phyloP scores from a whole-genome alignment of 2,329 filamentous ascomycete species.

The Pseudogymnoascus sp. region DNA sequence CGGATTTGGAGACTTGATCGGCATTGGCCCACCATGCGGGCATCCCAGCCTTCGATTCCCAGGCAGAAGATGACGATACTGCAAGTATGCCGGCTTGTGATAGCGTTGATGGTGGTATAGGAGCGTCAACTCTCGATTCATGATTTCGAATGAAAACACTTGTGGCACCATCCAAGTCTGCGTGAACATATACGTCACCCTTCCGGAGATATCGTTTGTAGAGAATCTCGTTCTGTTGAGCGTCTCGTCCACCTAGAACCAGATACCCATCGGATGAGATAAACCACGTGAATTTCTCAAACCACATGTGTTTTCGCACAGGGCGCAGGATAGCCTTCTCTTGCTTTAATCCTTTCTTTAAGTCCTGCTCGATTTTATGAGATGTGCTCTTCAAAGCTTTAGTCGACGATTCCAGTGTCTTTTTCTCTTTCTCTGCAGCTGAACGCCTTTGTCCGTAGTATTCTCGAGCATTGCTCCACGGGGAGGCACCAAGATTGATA shows the following conservation, averaged over 20 bases:
- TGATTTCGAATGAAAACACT: conserved; percentile 91
- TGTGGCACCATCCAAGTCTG: conserved; percentile 77
- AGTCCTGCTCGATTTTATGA: conserved; percentile 76
- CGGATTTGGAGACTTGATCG: conserved; percentile 84
- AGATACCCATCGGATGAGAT: conserved; percentile 93
- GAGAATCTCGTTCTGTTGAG: conserved; percentile 84
- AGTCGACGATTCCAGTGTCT: conserved; percentile 73
- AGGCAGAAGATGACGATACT: conserved; percentile 80
- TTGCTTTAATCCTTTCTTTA: conserved; percentile 83
- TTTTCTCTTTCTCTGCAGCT: conserved; percentile 80
- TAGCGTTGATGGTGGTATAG: conserved; percentile 85
- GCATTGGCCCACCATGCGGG: conserved; percentile 92
- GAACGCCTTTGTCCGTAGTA: conserved; percentile 87
- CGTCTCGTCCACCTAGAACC: conserved; percentile 81
- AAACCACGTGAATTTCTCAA: conserved; percentile 95
- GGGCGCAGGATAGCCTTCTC: conserved; percentile 84
- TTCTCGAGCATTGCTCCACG: conserved; percentile 82
- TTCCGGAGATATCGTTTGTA: conserved; percentile 81
- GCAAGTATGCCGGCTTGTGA: conserved; percentile 82
- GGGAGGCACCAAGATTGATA: conserved; percentile 73
- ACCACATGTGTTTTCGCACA: conserved; percentile 82
- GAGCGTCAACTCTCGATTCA: conserved; percentile 66
- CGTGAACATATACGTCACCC: conserved; percentile 87
- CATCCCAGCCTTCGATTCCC: conserved; percentile 96
- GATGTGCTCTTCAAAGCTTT: conserved; percentile 85